Evolutionary conservation across 2,329 filamentous ascomycete genomes (phyloP), one percentile per base, ranked within the genome.

Genomic region (Pseudonectria buxi): DNA sequence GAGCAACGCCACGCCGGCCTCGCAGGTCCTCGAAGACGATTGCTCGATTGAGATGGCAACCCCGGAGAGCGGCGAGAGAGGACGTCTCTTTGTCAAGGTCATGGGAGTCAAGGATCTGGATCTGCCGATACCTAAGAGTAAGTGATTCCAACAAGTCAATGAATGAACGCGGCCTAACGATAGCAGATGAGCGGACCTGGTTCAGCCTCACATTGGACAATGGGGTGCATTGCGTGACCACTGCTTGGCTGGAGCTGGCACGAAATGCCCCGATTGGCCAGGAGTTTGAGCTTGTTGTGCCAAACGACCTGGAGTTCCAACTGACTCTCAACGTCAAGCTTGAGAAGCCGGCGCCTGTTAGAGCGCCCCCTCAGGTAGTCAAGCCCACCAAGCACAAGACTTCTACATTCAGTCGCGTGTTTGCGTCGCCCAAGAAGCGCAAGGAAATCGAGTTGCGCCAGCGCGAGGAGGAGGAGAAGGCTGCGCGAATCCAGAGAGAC

Each of bases 171-270:
- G 7, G n/a, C 12, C 56, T 63, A 45, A 63, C 53, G 34, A 29
- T 6, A 32, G 7, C 46, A 92, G 86, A 84, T 54, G 89, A 96
- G 63, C 81, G 86, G 36, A 86, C 86, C 3, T 92, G 86, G 75
- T 98, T 98, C 66, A 89, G 90, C 51, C 74, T 98, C 10, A 98
- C 92, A 1, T 74, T 98, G n/a, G 92, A 98, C 62, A 98, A 98
- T 46, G 92, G 92, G 16, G 78, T 98, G 2, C 92, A 98, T 59
- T 98, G 92, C 54, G 92, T 98, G 12, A 98, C 92, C 1, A 98
- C 92, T 4, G 83, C 88, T 1, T 95, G 88, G 86, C 72, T 96
- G 7, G 92, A 98, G 60, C 71, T 98, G 40, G 88, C 87, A 14
- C 84, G 85, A 50, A 90, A 85, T 40, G 90, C 92, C 3, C 88